Evolutionary conservation across 441 rosid genomes (phyloP), one percentile per base, ranked within the genome.

Genomic region (Biscutella auriculata): DNA sequence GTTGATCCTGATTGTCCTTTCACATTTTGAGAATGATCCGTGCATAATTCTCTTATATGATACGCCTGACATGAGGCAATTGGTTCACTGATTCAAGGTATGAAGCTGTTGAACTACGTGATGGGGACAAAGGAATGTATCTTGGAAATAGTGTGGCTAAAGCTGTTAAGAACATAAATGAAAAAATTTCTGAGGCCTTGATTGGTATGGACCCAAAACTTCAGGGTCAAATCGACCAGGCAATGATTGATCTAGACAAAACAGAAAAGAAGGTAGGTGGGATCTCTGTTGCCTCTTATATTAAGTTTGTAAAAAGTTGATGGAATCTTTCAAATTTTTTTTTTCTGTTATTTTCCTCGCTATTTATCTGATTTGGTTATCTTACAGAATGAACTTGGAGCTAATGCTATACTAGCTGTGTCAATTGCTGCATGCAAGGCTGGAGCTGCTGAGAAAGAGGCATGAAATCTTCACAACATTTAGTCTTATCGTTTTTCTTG

Each of bases 361-460:
- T 16, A 34, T 33, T 58, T 43, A 33, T 58, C 63, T 63, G 25
- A 26, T 16, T 69, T 30, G 42, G 21, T 60, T 40, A 62, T 57
- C 33, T 54, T 45, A 43, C 82, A 87, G 99, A 62, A 71, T 68
- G 96, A 89, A 69, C 97, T 93, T 58, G 97, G 97, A 43, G 93
- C 82, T 43, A 93, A 93, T 69, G 97, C 99, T 62, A 78, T 89
- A 51, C 65, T 87, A 66, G 99, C 99, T 62, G 96, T 93, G 44
- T 87, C 99, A 40, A 78, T 93, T 44, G 97, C 99, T 75, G 99
- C 97, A 49, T 93, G 99, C 75, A 93, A 84, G 73, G 99, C 99
- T 72, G 99, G 99, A 44, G 99, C 99, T 71, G 97, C 96, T 67
- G 95, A 83, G 78, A 93, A 83, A 71, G 97, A 89, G 92, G 97